A percentile compares a stretch with the other conserved stretches of the same genome.
Conservation (phyloP, 2,329 filamentous ascomycete genomes). For the Trichoderma gracile region DNA sequence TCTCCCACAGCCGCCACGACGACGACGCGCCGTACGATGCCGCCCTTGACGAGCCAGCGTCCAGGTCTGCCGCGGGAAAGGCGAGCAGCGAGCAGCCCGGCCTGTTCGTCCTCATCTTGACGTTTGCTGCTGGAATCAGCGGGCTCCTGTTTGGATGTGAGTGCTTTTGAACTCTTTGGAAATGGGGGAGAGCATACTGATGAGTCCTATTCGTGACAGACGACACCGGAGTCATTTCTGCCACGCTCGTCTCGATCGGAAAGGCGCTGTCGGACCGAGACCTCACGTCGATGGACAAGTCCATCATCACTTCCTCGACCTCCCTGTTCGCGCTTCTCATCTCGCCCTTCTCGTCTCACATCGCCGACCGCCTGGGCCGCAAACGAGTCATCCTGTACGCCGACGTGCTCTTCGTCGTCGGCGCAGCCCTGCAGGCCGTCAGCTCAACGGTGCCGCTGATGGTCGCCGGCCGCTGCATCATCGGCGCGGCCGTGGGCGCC, state of each 20-base stretch:
- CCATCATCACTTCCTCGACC: constrained; percentile 69
- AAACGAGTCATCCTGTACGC: constrained; percentile 64
- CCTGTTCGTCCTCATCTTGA: constrained; percentile 61
- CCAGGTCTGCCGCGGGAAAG: constrained; percentile 35
- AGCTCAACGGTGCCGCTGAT: constrained; percentile 61
- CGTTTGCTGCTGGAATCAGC: constrained; percentile 65
- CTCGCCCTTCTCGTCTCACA: constrained; percentile 64
- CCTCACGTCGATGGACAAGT: constrained; percentile 66
- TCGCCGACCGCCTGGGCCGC: constrained; percentile 63
- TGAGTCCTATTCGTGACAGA: constrained; percentile 43
- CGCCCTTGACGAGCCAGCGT: constrained; percentile 29
- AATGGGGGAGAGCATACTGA: neutral
- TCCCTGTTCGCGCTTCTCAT: constrained; percentile 65
- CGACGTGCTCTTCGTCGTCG: constrained; percentile 66
- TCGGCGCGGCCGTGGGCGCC: constrained; percentile 72
- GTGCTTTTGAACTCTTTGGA: constrained; percentile 32
- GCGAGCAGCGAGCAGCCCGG: constrained; percentile 41
- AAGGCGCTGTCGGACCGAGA: constrained; percentile 57
- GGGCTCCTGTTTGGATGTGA: constrained; percentile 68
- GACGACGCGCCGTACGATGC: constrained; percentile 38
- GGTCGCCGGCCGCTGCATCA: constrained; percentile 67
- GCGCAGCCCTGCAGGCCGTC: constrained; percentile 65
- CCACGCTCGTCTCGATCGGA: constrained; percentile 65
- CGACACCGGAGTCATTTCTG: constrained; percentile 69
- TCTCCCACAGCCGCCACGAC: constrained; percentile 35